Evolutionary conservation across 1,284 basidiomycete genomes (phyloP).

Genomic region (Xanthoconium separans): DNA sequence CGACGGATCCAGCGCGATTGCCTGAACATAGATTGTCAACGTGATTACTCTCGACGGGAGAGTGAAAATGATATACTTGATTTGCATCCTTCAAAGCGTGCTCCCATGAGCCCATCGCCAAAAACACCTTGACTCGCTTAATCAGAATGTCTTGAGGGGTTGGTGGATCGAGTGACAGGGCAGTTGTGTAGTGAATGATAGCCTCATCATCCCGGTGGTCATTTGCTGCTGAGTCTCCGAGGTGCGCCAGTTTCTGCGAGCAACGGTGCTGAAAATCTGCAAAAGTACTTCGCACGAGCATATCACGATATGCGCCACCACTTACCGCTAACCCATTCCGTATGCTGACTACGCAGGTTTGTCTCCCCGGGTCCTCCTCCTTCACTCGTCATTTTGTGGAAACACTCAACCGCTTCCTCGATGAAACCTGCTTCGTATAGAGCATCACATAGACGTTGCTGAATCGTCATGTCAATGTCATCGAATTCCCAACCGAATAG

Average conservation of each 20-base stretch:
- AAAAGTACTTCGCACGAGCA: neutral
- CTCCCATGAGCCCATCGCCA: neutral
- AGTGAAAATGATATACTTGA: neutral
- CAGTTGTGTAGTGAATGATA: neutral
- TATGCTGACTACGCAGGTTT: neutral
- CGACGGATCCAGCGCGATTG: neutral
- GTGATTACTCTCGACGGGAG: neutral
- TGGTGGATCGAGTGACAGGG: neutral
- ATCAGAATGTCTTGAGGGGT: neutral
- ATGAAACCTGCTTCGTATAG: neutral
- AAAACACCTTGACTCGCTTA: neutral
- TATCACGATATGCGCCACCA: neutral
- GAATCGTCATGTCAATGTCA: neutral
- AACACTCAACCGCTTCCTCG: neutral
- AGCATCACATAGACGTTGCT: neutral
- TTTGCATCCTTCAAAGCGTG: neutral
- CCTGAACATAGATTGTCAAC: neutral
- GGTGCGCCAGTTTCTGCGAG: neutral
- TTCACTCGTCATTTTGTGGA: neutral
- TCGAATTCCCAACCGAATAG: neutral
- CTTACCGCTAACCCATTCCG: neutral
- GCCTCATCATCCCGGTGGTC: neutral
- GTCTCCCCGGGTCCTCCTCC: neutral
- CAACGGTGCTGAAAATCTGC: neutral
- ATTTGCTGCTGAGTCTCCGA: neutral